Base-by-base conservation (phyloP, 2,329 filamentous ascomycete species). In the Aspergillus sp. region DNA sequence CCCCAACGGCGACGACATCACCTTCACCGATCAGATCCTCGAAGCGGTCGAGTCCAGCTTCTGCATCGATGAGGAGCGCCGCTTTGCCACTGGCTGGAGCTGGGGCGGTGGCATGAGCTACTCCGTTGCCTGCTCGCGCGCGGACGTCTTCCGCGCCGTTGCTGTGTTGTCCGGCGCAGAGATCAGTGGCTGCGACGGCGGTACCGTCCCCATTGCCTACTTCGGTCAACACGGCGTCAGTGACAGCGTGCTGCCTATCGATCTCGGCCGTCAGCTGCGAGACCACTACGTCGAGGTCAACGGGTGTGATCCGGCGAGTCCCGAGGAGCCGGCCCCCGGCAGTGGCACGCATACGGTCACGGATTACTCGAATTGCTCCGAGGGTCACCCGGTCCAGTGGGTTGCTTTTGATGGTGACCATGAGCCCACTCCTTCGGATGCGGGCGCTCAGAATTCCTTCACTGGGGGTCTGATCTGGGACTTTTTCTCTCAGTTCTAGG, bases 31-130 rank as follows among this genome's bases (percentile, higher is more conserved):
- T 38, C 56, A 61, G 4, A 71, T 79, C 48, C 57, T 76, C 32
- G 61, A 67, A 23, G 64, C 63, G 9, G 62, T 77, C 25, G 69
- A 76, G 54, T 56, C 60, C 5, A 66, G 71, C 21, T 70, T 78
- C 38, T 79, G 77, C 54, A 62, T 79, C 23, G 69, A 79, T 53
- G 63, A 72, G 52, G 64, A 62, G 41, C 67, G 71, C 48, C 66
- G 73, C 50, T 79, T 77, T 61, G 67, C 73, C 21, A 74, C 73
- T 1, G 75, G 75, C n/a, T 78, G 75, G 62, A 74, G 71, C 54
- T 77, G 75, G 58, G 75, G 76, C 34, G 75, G 67, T 38, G 70
- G 71, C 42, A 78, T 78, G 72, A 69, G 66, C 3, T 75, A 68
- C 59, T 64, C 70, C 1, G 59, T 77, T 13, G 75, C 76, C 3